Conservation (phyloP, 2,329 filamentous ascomycete genomes). For the Fusarium concolor region DNA sequence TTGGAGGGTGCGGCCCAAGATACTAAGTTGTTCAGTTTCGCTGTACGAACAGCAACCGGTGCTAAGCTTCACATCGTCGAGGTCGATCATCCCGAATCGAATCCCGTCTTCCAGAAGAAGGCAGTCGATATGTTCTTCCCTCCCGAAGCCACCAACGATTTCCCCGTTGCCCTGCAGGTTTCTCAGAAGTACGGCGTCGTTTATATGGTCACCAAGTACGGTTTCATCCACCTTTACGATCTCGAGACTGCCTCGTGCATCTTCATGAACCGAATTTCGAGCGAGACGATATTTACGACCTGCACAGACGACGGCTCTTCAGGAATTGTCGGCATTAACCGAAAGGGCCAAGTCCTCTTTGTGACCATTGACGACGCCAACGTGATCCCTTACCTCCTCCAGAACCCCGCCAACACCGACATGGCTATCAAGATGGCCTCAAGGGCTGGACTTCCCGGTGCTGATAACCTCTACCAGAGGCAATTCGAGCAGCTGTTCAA, state of each 20-base stretch:
- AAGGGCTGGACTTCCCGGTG: slow-evolving; percentile 90
- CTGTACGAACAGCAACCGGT: slow-evolving; percentile 87
- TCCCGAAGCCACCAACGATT: slow-evolving; percentile 93
- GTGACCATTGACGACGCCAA: slow-evolving; percentile 93
- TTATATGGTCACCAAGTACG: slow-evolving; percentile 98
- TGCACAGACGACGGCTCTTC: slow-evolving; percentile 84
- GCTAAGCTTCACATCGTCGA: slow-evolving; percentile 98
- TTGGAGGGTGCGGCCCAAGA: slow-evolving; percentile 90
- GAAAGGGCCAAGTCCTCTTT: slow-evolving; percentile 95
- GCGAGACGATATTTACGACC: slow-evolving; percentile 98
- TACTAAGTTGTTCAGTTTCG: slow-evolving; percentile 97
- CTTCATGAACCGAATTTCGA: slow-evolving; percentile 99
- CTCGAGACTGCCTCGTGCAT: slow-evolving; percentile 95
- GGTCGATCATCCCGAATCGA: slow-evolving; percentile 91
- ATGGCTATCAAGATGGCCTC: slow-evolving; percentile 97
- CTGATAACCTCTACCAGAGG: slow-evolving; percentile 90
- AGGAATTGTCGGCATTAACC: slow-evolving; percentile 94
- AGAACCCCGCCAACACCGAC: slow-evolving; percentile 93
- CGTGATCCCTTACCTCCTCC: slow-evolving; percentile 92
- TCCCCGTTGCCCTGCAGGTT: slow-evolving; percentile 97
- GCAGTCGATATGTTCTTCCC: slow-evolving; percentile 98
- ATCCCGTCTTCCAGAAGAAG: slow-evolving; percentile 93
- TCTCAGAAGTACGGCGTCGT: slow-evolving; percentile 97
- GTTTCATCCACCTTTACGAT: slow-evolving; percentile 98
- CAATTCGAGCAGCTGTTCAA: slow-evolving; percentile 91